Evolutionary conservation across 1,284 basidiomycete species (phyloP).

Genomic region (Rhodotorula sp.): DNA sequence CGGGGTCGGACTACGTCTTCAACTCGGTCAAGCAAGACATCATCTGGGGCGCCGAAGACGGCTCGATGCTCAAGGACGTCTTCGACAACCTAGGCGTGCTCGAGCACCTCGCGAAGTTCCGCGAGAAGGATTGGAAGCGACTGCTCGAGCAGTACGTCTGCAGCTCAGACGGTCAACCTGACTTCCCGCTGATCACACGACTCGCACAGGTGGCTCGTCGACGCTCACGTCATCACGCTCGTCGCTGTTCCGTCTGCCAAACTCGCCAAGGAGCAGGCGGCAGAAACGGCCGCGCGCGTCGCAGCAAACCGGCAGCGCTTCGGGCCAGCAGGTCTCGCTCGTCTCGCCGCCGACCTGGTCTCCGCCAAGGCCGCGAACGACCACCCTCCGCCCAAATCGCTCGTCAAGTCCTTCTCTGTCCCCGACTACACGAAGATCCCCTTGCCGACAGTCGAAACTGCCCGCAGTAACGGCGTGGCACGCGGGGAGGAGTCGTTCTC

Average conservation of each 20-base stretch:
- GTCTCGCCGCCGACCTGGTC: constrained; percentile 67
- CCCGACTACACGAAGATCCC: constrained; percentile 81
- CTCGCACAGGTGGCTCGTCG: constrained; percentile 67
- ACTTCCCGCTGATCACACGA: not conserved
- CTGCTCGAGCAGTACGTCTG: constrained; percentile 69
- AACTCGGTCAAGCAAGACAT: constrained; percentile 61
- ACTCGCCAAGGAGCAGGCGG: constrained; percentile 75
- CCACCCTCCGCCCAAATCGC: constrained; percentile 68
- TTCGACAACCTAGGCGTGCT: constrained; percentile 79
- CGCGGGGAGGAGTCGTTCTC: constrained; percentile 43
- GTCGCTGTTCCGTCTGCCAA: constrained; percentile 82
- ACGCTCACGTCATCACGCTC: constrained; percentile 67
- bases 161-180: too few species aligned
- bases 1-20: constrained; percentile 47
- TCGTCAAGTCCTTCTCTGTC: constrained; percentile 78
- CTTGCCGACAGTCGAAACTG: constrained; percentile 87
- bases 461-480: constrained; percentile 44
- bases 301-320: constrained; percentile 66
- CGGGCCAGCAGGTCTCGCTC: constrained; percentile 75
- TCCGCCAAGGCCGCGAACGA: constrained; percentile 85
- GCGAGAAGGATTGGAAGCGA: constrained; percentile 71
- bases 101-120: constrained; percentile 63
- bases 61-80: constrained; percentile 68
- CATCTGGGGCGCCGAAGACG: constrained; percentile 82
- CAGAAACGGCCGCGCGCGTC: constrained; percentile 74